Evolutionary conservation across 2,329 filamentous ascomycete species (phyloP), one percentile per base, ranked within the genome.

Genomic region (Xylaria hypoxylon): DNA sequence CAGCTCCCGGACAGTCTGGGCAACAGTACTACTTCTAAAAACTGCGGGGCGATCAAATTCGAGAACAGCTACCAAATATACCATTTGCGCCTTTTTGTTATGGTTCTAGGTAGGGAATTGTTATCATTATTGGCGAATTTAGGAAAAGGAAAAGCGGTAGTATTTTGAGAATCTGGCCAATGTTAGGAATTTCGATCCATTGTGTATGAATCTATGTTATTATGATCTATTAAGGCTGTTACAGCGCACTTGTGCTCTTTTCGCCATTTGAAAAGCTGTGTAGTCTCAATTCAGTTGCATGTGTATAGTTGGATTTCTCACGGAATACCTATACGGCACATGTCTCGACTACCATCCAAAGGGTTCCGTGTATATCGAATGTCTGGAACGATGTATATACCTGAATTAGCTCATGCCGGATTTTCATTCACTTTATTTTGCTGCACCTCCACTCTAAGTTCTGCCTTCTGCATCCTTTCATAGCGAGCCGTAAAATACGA

Each of bases 21-120:
- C 85, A 86, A 68, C 81, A 84, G 62, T 88, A 85, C 69, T 88
- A 88, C 72, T 89, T 87, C 69, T 88, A 48, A 69, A 28, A 19
- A n/a, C 2, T 40, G 11, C 3, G 28, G 13, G 19, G 24, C 11
- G 5, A 57, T 7, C n/a, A 3, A 42, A 47, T n/a, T 22, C 28
- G 15, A 22, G 26, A 51, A 45, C 35, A 57, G 2, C 13, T n/a
- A 48, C 35, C 2, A 7, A 22, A 51, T 31, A 42, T 52, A 51
- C n/a, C 35, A 33, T 44, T 22, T 59, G n/a, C 24, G 7, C 28
- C 15, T 5, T 60, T 47, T 48, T 17, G 35, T 42, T 10, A 24
- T 24, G 52, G 45, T 38, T 17, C 65, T 22, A 22, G 47, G 42
- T 52, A 45, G 31, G 38, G 10, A 45, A 35, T 2, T 19, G 48